Evolutionary conservation across 164 flowering plant genomes (phyloP), one percentile per base, ranked within the genome.

Genomic region (Vitis riparia): DNA sequence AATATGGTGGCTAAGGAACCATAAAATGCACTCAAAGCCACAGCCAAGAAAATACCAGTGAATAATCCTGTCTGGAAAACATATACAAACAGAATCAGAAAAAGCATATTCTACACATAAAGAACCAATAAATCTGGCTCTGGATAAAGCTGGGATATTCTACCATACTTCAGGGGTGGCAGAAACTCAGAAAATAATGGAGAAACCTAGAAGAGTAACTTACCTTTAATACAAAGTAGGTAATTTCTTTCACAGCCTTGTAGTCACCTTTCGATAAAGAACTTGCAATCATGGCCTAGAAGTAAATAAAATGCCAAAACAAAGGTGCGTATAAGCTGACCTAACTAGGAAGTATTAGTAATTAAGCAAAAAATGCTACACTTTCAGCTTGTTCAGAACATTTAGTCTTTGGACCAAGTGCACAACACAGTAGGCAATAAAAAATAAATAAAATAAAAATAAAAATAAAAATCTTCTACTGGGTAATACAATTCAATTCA

Each of bases 201-300:
- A 53, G 10, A 57, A 14, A 11, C 29, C 49, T 14, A 48, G n/a
- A 67, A 37, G 49, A 37, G 71, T 67, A 44, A 19, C 70, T 69
- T 65, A 87, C 98, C 92, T 93, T 93, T 50, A 95, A 71, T 9
- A 87, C 88, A 69, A 79, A 88, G 60, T 74, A 67, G 7, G 94
- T 77, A 44, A 89, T 66, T 68, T 91, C 89, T 74, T 73, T 90
- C 66, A 87, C 96, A 49, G 79, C 79, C 37, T 60, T 76, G 82
- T 87, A 89, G 72, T 95, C 91, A 63, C 85, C 81, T 82, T 84
- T 83, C 29, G 99, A 88, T 58, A 82, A 62, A 73, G 83, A 87
- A 73, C 89, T 85, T 17, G 99, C 97, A 79, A 91, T 78, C 74
- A 95, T 58, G 63, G 99, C 93, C 98, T 95, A 73, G 63, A 70